Base-by-base conservation (phyloP, 2,329 filamentous ascomycete species). In the Penicillium brasilianum region DNA sequence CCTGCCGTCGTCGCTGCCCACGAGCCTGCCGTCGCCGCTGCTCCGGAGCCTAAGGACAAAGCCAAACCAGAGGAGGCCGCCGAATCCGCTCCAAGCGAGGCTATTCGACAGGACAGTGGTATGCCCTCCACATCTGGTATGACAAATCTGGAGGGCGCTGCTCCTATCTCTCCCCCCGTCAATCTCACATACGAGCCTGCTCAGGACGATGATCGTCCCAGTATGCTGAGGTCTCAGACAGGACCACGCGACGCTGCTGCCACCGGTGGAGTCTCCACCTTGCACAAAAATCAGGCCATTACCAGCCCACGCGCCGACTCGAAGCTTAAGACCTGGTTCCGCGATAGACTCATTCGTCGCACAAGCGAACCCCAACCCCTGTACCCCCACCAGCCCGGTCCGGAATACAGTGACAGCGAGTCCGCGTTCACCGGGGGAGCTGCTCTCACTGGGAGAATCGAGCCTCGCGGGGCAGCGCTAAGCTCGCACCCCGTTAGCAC, bases 271-370 rank as follows among this genome's bases (percentile, higher is more conserved):
- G 18, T 43, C 8, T 55, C 50, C 9, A 28, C 55, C 6, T 62
- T 66, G 55, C 67, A 66, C 30, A 55, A 34, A 13, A 61, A 65
- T 16, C 60, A 49, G 11, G 65, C 67, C 13, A 58, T 69, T 44
- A 62, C 61, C 32, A 71, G 71, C 18, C 70, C 70, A 5, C 69
- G 68, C 44, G 64, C 69, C 11, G 74, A 76, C 39, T 75, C 75
- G 3, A 76, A 72, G 55, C 55, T 78, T 25, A 77, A 70, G 46
- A 69, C 66, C 14, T 78, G 75, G 75, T 73, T 78, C 65, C 72
- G 69, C 28, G 70, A 70, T 43, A 66, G 69, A 57, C 55, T 75
- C 8, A 62, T 70, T 13, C 72, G 69, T 60, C 74, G 70, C 2
- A 62, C 69, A 22, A 74, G 71, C 57, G 68, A 67, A 2, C 64